phyloP scores from a whole-genome alignment of 805 yeast genomes.

The Cyberlindnera galapagoensis region DNA sequence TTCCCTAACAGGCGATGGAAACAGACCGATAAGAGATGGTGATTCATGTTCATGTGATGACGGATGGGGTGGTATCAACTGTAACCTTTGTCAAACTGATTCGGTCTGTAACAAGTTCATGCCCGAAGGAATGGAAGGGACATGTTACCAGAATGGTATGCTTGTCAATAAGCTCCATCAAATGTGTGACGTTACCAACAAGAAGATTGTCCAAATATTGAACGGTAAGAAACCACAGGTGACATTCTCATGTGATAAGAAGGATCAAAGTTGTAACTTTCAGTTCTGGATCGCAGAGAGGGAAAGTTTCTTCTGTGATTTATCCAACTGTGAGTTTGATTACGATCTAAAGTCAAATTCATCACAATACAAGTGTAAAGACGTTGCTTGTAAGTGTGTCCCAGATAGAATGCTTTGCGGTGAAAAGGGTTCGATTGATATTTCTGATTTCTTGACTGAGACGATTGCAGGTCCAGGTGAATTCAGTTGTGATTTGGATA shows the following conservation, averaged over 20 bases:
- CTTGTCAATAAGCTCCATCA: conserved; percentile 76
- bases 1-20: conserved; percentile 51
- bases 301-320: conserved; percentile 88
- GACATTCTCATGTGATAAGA: conserved; percentile 79
- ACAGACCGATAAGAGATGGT: conserved; percentile 55
- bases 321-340: conserved; percentile 64
- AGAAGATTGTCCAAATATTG: conserved; percentile 74
- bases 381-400: conserved; percentile 79
- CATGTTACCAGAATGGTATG: conserved; percentile 83
- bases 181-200: conserved; percentile 91
- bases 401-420: conserved; percentile 95
- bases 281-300: conserved; percentile 93
- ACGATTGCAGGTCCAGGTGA: conserved; percentile 93
- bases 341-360: conserved; percentile 55
- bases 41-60: conserved; percentile 60
- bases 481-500: conserved; percentile 66
- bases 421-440: conserved; percentile 87
- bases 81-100: conserved; percentile 77
- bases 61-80: conserved; percentile 95
- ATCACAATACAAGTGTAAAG: conserved; percentile 72
- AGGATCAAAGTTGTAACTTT: conserved; percentile 65
- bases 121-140: conserved; percentile 82
- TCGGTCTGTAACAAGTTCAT: conserved; percentile 76
- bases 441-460: conserved; percentile 85
- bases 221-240: conserved; percentile 84